Percentiles rank a stretch among this genome's conserved stretches.
Conservation (phyloP, 352 stramenopile genomes). For the Halophytophthora batemanensis region DNA sequence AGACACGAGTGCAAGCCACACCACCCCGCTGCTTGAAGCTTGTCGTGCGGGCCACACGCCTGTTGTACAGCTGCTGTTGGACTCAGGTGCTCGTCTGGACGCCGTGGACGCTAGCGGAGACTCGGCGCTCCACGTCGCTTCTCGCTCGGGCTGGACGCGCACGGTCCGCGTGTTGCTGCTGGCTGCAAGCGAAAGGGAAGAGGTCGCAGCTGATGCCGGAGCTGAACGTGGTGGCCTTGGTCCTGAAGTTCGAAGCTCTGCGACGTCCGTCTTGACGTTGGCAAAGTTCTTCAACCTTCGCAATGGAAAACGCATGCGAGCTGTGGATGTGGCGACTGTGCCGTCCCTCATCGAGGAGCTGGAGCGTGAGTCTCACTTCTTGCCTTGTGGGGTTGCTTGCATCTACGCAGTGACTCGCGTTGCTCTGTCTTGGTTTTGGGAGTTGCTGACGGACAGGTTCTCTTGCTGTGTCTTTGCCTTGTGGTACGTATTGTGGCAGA, state of each 20-base stretch:
- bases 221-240: background rate
- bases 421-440: background rate
- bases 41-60: constrained; percentile 38
- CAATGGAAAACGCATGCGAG: constrained; percentile 43
- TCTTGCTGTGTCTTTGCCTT: too few relatives aligned
- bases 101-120: constrained; percentile 44
- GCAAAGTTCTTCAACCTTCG: constrained; percentile 37
- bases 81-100: constrained; percentile 33
- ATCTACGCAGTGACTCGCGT: background rate
- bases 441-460: too few relatives aligned
- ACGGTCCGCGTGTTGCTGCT: constrained; percentile 47
- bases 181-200: constrained; percentile 16
- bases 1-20: constrained; percentile 41
- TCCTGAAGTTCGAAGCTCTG: background rate
- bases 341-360: constrained; percentile 24
- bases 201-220: constrained; percentile 1
- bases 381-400: constrained; percentile 1
- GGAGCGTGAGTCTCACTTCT: constrained; percentile 15
- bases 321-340: constrained; percentile 46
- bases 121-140: constrained; percentile 51
- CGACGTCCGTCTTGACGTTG: constrained; percentile 5
- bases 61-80: constrained; percentile 36
- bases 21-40: constrained; percentile 56
- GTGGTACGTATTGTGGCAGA: too few relatives aligned
- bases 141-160: constrained; percentile 34